Evolutionary conservation across 495 filamentous ascomycete genomes (phyloP), one percentile per base, ranked within the genome.

Genomic region (Hypoxylon intermedium): DNA sequence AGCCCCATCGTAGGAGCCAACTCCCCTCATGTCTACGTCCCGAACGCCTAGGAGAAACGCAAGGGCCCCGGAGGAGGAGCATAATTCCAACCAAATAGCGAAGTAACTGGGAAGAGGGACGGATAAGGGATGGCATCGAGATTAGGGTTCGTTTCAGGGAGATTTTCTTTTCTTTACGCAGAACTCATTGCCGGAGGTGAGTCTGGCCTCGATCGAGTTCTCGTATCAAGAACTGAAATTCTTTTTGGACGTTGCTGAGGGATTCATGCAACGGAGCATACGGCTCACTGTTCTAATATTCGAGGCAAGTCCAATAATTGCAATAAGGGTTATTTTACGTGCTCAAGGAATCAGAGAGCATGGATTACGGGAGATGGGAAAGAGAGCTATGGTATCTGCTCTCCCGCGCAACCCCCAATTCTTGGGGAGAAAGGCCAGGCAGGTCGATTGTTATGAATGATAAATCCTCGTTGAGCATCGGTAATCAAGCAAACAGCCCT

Each of bases 1-100:
- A 81, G 77, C 55, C 77, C 77, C 9, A 67, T 75, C 78, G 83
- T 84, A 78, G 91, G 69, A 81, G 47, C 52, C 23, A 63, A 64
- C 19, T 63, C 58, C 21, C 58, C 58, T 44, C 28, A 36, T 28
- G 30, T 47, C 18, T 37, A 46, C 5, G 16, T 23, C 20, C 31
- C 62, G 2, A n/a, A 20, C 37, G 16, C 42, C 6, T 65, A 60
- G 50, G 3, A 11, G 12, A 18, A 12, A 0, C 24, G 28, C 13
- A 5, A 16, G 11, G 1, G 5, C 1, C 1, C n/a, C 18, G 15
- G 2, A 28, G 16, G 43, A 13, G 16, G n/a, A n/a, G n/a, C n/a
- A n/a, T n/a, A n/a, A n/a, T n/a, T n/a, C n/a, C n/a, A 31, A 16
- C n/a, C 6, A 45, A 4, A 30, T 1, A 13, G n/a, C 11, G 1